A percentile compares a stretch with the other conserved stretches of the same genome.
Evolutionary conservation across 805 yeast genomes (phyloP).

Genomic region (Lipomyces kockii): DNA sequence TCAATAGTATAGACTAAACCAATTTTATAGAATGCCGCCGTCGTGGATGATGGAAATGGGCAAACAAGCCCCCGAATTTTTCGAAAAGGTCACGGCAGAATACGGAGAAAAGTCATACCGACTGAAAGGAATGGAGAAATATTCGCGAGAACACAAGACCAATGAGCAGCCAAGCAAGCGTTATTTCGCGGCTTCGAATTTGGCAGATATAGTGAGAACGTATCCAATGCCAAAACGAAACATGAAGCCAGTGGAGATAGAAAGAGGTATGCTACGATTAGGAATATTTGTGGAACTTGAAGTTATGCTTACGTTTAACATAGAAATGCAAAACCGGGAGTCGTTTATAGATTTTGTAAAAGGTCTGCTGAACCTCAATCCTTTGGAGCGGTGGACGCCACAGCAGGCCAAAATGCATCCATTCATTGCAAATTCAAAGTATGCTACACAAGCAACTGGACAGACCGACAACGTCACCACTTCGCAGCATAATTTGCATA

Average conservation of each 20-base stretch:
- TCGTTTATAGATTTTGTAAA: constrained; percentile 75
- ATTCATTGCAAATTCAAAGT: constrained; percentile 69
- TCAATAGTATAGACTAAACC: background rate
- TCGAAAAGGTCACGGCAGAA: constrained; percentile 53
- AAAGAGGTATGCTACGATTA: constrained; percentile 39
- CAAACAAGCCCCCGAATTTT: constrained; percentile 72
- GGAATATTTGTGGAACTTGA: background rate
- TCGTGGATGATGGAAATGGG: constrained; percentile 98
- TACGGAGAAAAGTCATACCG: constrained; percentile 47
- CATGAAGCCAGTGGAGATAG: constrained; percentile 52
- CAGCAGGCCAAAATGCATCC: constrained; percentile 94
- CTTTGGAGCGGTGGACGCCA: constrained; percentile 95
- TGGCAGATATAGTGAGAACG: constrained; percentile 75
- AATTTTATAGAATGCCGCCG: constrained; percentile 60
- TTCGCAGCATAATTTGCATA: background rate
- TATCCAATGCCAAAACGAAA: constrained; percentile 56
- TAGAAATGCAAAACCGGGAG: constrained; percentile 71
- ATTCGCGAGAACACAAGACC: constrained; percentile 50
- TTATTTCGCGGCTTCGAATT: constrained; percentile 68
- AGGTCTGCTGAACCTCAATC: constrained; percentile 82
- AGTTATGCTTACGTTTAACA: background rate
- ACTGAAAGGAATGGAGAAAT: constrained; percentile 59
- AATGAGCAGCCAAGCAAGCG: constrained; percentile 81
- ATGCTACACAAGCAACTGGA: constrained; percentile 37
- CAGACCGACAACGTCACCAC: background rate